Conservation (phyloP, 176 grass and related monocot genomes). For the Eleusine indica region DNA sequence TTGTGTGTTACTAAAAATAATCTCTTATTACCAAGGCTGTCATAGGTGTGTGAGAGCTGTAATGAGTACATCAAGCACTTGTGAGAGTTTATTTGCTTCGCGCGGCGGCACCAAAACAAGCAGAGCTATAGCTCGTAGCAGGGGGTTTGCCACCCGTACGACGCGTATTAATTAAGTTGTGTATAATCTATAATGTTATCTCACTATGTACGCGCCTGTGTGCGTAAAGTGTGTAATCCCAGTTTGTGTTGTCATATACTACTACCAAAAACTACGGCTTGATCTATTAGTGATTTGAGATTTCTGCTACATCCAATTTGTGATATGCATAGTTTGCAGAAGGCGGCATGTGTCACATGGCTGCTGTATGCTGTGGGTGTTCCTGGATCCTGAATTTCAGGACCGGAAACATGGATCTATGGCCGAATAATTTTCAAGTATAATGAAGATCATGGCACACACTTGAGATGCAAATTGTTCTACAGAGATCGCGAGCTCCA, state of each 20-base stretch:
- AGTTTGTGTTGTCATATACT: background rate
- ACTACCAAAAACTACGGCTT: background rate
- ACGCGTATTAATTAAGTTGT: too few relatives aligned
- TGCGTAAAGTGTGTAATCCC: background rate
- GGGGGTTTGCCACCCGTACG: too few relatives aligned
- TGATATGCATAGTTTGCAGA: too few relatives aligned
- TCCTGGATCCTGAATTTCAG: too few relatives aligned
- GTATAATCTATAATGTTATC: background rate
- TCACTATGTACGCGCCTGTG: background rate
- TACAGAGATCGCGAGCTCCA: too few relatives aligned
- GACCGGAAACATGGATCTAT: too few relatives aligned
- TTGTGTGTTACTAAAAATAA: conserved; percentile 2
- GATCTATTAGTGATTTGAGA: background rate
- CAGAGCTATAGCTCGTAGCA: too few relatives aligned
- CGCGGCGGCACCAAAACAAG: too few relatives aligned
- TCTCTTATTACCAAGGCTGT: background rate
- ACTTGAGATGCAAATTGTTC: background rate
- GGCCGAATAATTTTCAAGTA: too few relatives aligned
- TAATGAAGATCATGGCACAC: background rate
- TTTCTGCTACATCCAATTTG: background rate
- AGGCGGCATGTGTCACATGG: too few relatives aligned
- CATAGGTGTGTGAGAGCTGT: background rate
- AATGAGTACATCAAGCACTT: background rate
- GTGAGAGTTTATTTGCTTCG: background rate
- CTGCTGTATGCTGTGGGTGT: too few relatives aligned